Evolutionary conservation across 257 asterid species (phyloP).

Genomic region (Coffea canephora): DNA sequence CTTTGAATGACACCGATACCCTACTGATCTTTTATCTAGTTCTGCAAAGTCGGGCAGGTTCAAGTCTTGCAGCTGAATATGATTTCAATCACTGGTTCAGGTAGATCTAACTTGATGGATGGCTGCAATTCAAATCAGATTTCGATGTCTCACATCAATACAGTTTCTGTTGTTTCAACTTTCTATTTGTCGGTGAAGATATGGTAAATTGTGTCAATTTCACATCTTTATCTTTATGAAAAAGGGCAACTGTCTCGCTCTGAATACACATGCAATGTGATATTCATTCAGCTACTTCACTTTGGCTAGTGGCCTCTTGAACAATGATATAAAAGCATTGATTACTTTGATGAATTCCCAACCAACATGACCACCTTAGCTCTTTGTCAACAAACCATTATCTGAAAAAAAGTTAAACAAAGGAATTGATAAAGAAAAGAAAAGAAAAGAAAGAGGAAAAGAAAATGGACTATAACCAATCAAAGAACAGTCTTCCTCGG

Average conservation of each 20-base stretch:
- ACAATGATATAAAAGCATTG: conserved; percentile 26
- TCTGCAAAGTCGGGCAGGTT: neutral
- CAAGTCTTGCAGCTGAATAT: neutral
- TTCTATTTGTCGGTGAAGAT: conserved; percentile 12
- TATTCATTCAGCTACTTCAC: conserved; percentile 11
- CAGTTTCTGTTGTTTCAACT: neutral
- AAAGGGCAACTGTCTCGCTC: neutral
- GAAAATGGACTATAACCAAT: conserved; percentile 17
- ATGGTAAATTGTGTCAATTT: conserved; percentile 18
- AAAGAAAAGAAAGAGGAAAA: conserved; percentile 13
- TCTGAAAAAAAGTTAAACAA: conserved; percentile 24
- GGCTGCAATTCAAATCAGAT: conserved; percentile 7
- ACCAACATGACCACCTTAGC: conserved; percentile 39
- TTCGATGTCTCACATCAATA: neutral
- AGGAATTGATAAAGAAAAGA: conserved; percentile 7
- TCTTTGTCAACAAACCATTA: conserved; percentile 34
- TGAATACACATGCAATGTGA: neutral
- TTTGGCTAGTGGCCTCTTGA: conserved; percentile 20
- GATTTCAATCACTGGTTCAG: neutral
- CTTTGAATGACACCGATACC: no score
- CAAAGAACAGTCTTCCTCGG: conserved; percentile 16
- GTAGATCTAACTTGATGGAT: conserved; percentile 7
- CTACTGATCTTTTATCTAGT: neutral
- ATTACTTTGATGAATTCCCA: conserved; percentile 40
- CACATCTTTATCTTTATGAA: conserved; percentile 4